These are phyloP conservation scores for Trichosanthes cucumerina DNA, from an alignment of 306 rosid species.

Conservation along the genomic window DNA sequence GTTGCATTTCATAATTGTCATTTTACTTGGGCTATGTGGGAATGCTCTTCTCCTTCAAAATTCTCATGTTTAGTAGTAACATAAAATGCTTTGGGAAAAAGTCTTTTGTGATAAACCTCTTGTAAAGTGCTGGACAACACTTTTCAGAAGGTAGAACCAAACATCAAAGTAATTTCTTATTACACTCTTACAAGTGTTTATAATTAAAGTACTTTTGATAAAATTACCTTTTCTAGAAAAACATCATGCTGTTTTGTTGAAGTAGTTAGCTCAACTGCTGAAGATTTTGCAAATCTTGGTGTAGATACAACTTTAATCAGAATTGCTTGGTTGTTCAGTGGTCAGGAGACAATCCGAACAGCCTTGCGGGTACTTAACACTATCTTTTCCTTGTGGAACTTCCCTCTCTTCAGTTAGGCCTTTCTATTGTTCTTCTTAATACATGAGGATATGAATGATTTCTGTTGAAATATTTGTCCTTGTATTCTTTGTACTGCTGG, in stretches of 20 bases:
- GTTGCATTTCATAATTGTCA: neutral
- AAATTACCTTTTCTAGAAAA: neutral
- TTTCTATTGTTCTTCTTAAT: neutral
- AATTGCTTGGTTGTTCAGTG: conserved; percentile 74
- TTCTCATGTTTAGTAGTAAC: neutral
- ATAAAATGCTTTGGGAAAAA: neutral
- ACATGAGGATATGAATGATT: neutral
- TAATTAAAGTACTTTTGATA: neutral
- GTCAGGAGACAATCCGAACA: conserved; percentile 99
- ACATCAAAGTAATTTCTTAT: neutral
- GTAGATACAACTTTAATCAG: conserved; percentile 61
- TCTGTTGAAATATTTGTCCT: neutral
- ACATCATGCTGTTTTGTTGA: neutral
- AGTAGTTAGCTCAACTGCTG: neutral
- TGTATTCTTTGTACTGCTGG: neutral
- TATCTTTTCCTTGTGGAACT: neutral
- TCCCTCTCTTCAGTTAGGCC: neutral
- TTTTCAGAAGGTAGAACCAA: neutral
- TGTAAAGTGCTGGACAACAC: neutral
- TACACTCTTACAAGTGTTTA: neutral
- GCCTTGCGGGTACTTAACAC: conserved; percentile 68
- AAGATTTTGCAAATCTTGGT: neutral
- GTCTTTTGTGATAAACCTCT: neutral
- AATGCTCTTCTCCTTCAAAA: neutral
- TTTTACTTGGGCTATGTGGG: neutral